Conservation (phyloP, 1,284 basidiomycete genomes). For the Meira miltonrushii region DNA sequence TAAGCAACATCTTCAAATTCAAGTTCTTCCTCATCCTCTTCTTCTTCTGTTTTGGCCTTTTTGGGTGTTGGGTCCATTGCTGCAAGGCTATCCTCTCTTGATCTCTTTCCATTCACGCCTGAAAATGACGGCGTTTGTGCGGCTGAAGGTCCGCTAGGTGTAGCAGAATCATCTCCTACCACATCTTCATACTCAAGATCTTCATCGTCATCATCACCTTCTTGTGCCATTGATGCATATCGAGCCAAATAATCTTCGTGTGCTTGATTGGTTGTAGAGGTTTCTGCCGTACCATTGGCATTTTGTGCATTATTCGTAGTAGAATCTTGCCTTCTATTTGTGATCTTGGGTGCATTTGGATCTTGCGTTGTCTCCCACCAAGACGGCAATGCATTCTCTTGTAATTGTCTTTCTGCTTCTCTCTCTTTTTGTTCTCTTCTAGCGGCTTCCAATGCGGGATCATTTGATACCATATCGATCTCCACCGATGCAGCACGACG, state of each 20-base stretch:
- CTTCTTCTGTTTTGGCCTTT: slow-evolving; percentile 3
- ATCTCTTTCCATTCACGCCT: slow-evolving; percentile 7
- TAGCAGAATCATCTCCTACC: background rate
- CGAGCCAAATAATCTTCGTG: slow-evolving; percentile 37
- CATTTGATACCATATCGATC: slow-evolving; percentile 44
- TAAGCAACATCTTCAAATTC: slow-evolving; percentile 16
- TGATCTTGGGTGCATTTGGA: slow-evolving; percentile 18
- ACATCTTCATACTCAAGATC: slow-evolving; percentile 29
- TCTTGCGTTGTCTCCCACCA: slow-evolving; percentile 71
- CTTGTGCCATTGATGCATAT: slow-evolving; percentile 38
- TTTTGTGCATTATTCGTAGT: background rate
- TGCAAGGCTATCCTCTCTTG: slow-evolving; percentile 11
- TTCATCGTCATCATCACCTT: slow-evolving; percentile 22
- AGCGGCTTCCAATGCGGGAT: slow-evolving; percentile 45
- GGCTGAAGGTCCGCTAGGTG: background rate
- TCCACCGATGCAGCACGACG: slow-evolving; percentile 22
- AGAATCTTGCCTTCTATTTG: slow-evolving; percentile 17
- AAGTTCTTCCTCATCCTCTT: slow-evolving; percentile 10
- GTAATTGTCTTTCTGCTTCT: slow-evolving; percentile 53
- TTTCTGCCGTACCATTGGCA: no score
- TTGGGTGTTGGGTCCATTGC: background rate
- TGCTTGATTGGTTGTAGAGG: background rate
- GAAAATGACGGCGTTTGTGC: background rate
- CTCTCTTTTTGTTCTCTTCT: slow-evolving; percentile 54
- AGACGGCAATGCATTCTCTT: slow-evolving; percentile 82